phyloP scores from a whole-genome alignment of 768 basidiomycete genomes.

The Mycena polygramma region DNA sequence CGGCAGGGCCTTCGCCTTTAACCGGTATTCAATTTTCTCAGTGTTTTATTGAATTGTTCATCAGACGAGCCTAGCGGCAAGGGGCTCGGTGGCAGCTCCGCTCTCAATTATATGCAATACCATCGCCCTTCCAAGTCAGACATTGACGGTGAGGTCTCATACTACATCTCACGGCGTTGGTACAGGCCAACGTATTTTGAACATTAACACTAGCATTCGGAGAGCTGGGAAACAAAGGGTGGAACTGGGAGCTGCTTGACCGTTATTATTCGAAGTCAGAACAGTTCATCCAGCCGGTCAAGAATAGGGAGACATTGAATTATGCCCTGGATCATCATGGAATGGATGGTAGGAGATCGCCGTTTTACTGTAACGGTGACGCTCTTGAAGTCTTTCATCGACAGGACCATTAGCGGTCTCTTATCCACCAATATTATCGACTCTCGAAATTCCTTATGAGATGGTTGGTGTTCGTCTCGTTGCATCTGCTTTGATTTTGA shows the following conservation, averaged over 20 bases:
- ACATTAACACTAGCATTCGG: conserved; percentile 1
- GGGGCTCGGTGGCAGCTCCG: conserved; percentile 41
- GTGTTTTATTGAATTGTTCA: neutral
- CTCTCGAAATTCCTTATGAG: conserved; percentile 9
- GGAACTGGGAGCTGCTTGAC: conserved; percentile 30
- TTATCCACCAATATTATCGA: neutral
- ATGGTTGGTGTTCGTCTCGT: conserved; percentile 4
- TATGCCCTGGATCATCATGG: conserved; percentile 9
- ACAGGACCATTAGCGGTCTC: conserved; percentile 13
- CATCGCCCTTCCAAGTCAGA: conserved; percentile 35
- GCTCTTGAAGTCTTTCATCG: neutral
- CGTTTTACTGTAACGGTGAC: too few relatives aligned
- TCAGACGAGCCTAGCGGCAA: conserved; percentile 31
- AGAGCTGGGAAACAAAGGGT: conserved; percentile 20
- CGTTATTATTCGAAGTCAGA: conserved; percentile 22
- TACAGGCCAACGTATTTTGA: neutral
- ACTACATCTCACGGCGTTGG: neutral
- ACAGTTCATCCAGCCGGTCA: conserved; percentile 2
- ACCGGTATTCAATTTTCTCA: neutral
- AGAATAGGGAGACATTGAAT: neutral
- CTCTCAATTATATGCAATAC: conserved; percentile 38
- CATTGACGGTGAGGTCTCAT: conserved; percentile 35
- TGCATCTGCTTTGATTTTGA: neutral
- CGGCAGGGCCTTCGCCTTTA: conserved; percentile 20
- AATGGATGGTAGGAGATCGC: neutral